Evolutionary conservation across 1,284 basidiomycete genomes (phyloP), one percentile per base, ranked within the genome.

Genomic region (Sporisorium exsertum): DNA sequence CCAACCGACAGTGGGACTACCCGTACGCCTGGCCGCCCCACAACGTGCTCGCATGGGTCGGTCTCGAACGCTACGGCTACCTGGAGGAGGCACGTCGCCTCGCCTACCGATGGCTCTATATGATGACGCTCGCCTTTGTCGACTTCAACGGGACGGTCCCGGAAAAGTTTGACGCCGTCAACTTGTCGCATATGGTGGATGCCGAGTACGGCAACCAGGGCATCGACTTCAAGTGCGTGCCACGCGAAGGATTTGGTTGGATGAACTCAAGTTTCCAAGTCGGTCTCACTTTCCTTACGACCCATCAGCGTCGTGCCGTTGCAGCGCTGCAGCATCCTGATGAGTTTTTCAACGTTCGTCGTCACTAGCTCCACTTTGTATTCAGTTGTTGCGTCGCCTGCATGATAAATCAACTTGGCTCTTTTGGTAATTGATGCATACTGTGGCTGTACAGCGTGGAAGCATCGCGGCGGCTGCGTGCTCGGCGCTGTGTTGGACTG

Each of bases 161-260:
- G 0, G 95, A 98, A 88, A 98, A 98, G 90, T 98, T 97, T 85
- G 95, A 99, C 82, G 96, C 95, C 0, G 96, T 98, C 78, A 93
- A 92, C 85, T 89, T 96, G 22, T 95, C 93, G 3, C 95, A 97
- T 87, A 89, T 97, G 67, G 95, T 99, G 5, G 95, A 96, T 83
- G 96, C 96, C 49, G 96, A 99, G 87, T 98, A 98, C 86, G 97
- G 96, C 15, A 99, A 98, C 87, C 96, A 99, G 86, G 96, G 96
- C 59, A 89, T 95, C 79, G 95, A 97, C 87, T 98, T 98, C 88
- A 94, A 94, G 54, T 85, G 73, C 49, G 82, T 97, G 37, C 94
- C 94, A 56, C 89, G 94, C 24, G 96, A 98, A 87, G 96, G 96
- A 59, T 99, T 99, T 82, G 96, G 96, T 95, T 85, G 88, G 92